phyloP scores from a whole-genome alignment of 2,329 filamentous ascomycete genomes.

The Periglandula ipomoeae region DNA sequence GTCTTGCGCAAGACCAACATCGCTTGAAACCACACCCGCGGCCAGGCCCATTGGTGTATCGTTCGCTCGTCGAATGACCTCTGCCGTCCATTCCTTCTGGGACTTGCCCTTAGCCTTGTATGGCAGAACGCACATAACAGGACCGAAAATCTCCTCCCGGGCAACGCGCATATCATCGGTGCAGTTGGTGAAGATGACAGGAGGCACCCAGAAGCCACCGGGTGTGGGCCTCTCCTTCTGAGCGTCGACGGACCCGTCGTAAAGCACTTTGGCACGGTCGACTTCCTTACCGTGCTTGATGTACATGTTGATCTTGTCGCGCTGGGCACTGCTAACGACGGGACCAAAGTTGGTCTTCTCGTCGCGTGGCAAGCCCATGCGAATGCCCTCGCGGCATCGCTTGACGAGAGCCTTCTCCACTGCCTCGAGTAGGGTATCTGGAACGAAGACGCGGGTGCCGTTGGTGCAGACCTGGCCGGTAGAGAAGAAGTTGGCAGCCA shows the following conservation, averaged over 20 bases:
- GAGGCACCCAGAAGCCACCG: conserved; percentile 73
- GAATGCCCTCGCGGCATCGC: conserved; percentile 53
- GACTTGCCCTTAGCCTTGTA: conserved; percentile 44
- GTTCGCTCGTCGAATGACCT: conserved; percentile 66
- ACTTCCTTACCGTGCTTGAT: conserved; percentile 64
- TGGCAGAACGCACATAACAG: conserved; percentile 71
- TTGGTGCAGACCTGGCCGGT: conserved; percentile 91
- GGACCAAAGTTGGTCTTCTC: conserved; percentile 73
- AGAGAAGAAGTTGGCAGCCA: conserved; percentile 92
- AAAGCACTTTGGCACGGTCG: conserved; percentile 66
- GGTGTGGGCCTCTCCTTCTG: conserved; percentile 39
- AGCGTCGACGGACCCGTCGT: conserved; percentile 55
- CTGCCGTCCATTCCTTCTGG: conserved; percentile 42
- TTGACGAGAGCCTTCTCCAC: conserved; percentile 60
- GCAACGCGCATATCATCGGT: conserved; percentile 73
- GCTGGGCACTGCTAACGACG: conserved; percentile 64
- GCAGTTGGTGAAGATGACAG: conserved; percentile 81
- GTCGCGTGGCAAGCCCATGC: conserved; percentile 65
- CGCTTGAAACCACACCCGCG: conserved; percentile 71
- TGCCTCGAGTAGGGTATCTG: conserved; percentile 48
- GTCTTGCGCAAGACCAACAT: conserved; percentile 64
- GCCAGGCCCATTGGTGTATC: conserved; percentile 69
- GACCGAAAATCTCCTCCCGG: conserved; percentile 80
- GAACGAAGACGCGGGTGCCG: conserved; percentile 80
- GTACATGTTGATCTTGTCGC: conserved; percentile 69